Conservation (phyloP, 139 green algal genomes). For the Spirogloea muscicola region DNA sequence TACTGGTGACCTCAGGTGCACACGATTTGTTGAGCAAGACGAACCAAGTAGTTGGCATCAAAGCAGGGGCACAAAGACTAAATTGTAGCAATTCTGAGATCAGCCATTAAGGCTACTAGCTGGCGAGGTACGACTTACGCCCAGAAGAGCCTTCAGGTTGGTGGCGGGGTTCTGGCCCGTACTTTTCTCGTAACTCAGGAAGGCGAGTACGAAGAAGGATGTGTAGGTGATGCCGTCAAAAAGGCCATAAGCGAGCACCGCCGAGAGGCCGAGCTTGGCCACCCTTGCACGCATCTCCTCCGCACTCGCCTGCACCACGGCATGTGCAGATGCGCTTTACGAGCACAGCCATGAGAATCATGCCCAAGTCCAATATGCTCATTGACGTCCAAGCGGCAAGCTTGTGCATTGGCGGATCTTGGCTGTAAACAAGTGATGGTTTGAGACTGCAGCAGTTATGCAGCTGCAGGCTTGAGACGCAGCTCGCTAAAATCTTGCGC, state of each 20-base stretch:
- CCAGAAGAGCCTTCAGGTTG: constrained; percentile 45
- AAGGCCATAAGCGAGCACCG: constrained; percentile 38
- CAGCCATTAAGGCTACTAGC: background rate
- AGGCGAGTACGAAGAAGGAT: constrained; percentile 41
- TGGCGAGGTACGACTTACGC: constrained; percentile 22
- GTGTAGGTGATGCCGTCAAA: constrained; percentile 52
- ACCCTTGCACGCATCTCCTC: constrained; percentile 2
- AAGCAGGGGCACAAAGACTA: background rate
- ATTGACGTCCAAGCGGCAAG: no score
- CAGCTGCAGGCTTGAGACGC: no score
- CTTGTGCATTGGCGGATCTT: no score
- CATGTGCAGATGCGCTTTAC: background rate
- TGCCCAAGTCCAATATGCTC: no score
- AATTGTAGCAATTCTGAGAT: background rate
- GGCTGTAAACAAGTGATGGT: no score
- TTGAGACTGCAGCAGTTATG: no score
- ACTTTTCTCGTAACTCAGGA: constrained; percentile 45
- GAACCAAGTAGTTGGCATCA: background rate
- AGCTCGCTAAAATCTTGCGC: no score
- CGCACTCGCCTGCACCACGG: constrained; percentile 1
- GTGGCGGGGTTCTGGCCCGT: constrained; percentile 43
- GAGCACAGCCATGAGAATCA: no score
- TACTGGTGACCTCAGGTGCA: background rate
- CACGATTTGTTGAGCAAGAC: no score
- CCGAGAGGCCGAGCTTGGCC: constrained; percentile 37